phyloP scores from a whole-genome alignment of 371 early-diverging fungal genomes.

The Blyttiomyces sp. region DNA sequence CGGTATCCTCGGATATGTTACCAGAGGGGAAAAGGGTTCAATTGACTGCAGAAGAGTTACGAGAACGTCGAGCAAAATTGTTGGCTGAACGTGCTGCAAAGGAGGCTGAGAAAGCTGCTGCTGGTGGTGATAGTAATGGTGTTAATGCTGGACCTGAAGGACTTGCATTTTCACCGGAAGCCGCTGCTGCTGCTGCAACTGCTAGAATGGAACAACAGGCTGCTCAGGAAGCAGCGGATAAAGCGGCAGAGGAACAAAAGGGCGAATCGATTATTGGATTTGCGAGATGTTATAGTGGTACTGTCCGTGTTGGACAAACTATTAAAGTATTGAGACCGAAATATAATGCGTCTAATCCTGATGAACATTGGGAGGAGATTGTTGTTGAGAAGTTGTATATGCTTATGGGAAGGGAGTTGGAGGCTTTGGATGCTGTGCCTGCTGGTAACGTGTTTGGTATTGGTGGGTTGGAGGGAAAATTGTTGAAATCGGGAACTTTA shows the following conservation, averaged over 20 bases:
- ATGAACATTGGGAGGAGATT: conserved; percentile 55
- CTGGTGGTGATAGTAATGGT: neutral
- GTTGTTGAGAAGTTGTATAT: conserved; percentile 77
- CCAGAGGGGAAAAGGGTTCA: conserved; percentile 59
- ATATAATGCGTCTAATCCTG: conserved; percentile 52
- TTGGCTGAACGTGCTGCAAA: conserved; percentile 10
- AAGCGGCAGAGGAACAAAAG: conserved; percentile 12
- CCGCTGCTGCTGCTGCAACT: conserved; percentile 4
- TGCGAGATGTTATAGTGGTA: conserved; percentile 90
- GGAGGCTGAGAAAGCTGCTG: conserved; percentile 1
- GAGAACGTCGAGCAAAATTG: conserved; percentile 60
- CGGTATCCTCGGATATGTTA: conserved; percentile 68
- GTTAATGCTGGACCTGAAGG: conserved; percentile 3
- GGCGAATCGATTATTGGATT: conserved; percentile 77
- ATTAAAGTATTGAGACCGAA: conserved; percentile 92
- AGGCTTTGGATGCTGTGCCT: conserved; percentile 73
- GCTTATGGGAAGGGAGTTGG: conserved; percentile 94
- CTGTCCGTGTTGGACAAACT: conserved; percentile 78
- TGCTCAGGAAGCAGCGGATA: conserved; percentile 21
- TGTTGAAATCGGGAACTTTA: conserved; percentile 90
- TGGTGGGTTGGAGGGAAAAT: conserved; percentile 72
- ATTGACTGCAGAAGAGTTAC: conserved; percentile 86
- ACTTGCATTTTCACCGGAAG: neutral
- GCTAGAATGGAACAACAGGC: conserved; percentile 11
- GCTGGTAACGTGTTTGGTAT: conserved; percentile 97